Base-by-base conservation (phyloP, 495 filamentous ascomycete genomes). In the Paragyromitra xinjiangensis region DNA sequence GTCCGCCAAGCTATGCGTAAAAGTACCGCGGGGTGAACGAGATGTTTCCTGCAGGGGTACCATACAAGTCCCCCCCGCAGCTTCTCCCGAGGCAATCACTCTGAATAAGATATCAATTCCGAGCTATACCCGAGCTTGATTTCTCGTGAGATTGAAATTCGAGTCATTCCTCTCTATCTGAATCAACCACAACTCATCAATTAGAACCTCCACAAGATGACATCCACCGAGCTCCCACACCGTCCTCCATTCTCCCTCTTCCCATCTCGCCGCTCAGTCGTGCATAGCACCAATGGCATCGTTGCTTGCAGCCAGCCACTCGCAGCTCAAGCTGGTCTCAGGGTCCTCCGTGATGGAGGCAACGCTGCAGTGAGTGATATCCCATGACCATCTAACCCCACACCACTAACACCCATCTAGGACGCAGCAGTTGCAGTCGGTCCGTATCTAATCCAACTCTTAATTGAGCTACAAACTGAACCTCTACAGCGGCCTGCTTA, bases 221-320 rank as follows among this genome's bases (percentile, higher is more conserved):
- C 26, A 50, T 50, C 40, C 44, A 7, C 24, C 42, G 7, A 19
- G 1, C 24, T 19, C 40, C 50, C 45, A 5, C 34, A 9, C 40
- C 37, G 24, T 34, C 26, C 39, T 4, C 39, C 40, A 7, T 87
- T 91, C 79, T 85, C 88, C 73, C 88, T 90, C 55, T 97, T 94
- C 83, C 86, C 94, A 9, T 95, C 93, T 82, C 90, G 95, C 50
- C 89, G 95, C 75, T 97, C 94, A 77, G 92, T 94, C 42, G 92
- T 98, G 7, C 94, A 98, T 82, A 97, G 94, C 83, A 92, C 92
- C 19, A 91, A 96, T 83, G 95, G 94, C 44, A 97, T 99, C 58
- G 91, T 99, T 65, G 88, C 95, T 39, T 97, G 92, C 81, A 93
- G 93, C 1, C 95, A 99, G 84, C 93, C 95, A 7, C 87, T 99